Evolutionary conservation across 1,284 basidiomycete species (phyloP).

Genomic region (Ceratobasidium sp.): DNA sequence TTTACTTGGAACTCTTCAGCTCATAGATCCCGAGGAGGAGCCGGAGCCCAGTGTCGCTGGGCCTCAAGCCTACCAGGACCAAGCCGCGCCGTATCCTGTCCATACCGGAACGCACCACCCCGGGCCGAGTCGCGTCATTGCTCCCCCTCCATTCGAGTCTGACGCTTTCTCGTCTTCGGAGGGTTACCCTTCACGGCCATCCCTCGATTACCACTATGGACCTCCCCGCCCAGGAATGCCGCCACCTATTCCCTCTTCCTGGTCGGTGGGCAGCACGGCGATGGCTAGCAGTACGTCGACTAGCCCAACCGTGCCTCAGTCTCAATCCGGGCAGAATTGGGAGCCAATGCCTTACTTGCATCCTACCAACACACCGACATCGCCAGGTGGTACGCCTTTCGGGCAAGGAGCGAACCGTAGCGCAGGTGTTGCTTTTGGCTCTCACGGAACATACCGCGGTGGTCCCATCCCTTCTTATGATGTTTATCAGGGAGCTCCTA

Average conservation of each 20-base stretch:
- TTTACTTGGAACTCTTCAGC: not conserved
- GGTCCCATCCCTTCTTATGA: conserved; percentile 16
- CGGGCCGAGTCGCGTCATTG: not conserved
- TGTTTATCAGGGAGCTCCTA: conserved; percentile 22
- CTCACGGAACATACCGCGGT: conserved; percentile 16
- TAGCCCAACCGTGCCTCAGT: not conserved
- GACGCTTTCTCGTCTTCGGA: too few relatives aligned
- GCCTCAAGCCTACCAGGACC: not conserved
- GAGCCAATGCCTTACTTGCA: conserved; percentile 19
- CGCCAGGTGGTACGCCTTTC: conserved; percentile 12
- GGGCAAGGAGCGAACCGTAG: not conserved
- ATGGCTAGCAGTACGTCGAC: not conserved
- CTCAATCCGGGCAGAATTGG: not conserved
- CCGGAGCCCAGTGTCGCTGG: not conserved
- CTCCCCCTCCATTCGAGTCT: not conserved
- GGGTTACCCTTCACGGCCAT: too few relatives aligned
- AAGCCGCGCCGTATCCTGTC: not conserved
- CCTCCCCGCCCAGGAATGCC: too few relatives aligned
- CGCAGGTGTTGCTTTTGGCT: conserved; percentile 8
- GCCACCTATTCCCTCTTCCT: not conserved
- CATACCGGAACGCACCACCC: not conserved
- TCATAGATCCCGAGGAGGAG: conserved; percentile 3
- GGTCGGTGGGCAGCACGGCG: conserved; percentile 1
- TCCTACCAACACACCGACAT: conserved; percentile 16
- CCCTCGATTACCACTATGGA: too few relatives aligned